Percentiles rank a stretch among this genome's conserved stretches.
Conservation (phyloP, 1,284 basidiomycete species). For the Sanghuangporus sanghuang region DNA sequence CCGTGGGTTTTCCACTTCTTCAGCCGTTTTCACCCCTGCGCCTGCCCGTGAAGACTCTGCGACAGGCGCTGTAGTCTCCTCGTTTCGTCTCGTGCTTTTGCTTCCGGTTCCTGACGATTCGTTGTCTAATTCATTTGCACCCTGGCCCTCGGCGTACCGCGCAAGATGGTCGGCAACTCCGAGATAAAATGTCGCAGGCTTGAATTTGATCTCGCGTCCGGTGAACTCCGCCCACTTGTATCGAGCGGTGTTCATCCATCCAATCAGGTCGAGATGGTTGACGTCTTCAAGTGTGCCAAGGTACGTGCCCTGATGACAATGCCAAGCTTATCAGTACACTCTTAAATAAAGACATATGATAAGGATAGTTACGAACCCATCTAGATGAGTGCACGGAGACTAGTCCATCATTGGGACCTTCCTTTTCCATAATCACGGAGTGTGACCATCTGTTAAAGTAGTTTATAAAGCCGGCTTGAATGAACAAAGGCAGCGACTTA, state of each 20-base stretch:
- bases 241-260: conserved; percentile 77
- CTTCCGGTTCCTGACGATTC: not conserved
- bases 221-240: conserved; percentile 85
- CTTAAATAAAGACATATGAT: conserved; percentile 1
- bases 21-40: conserved; percentile 13
- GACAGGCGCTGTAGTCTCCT: not conserved
- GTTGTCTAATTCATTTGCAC: not conserved
- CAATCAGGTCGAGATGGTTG: conserved; percentile 89
- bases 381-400: conserved; percentile 80
- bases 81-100: not conserved
- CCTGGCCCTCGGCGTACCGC: conserved; percentile 56
- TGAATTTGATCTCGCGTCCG: conserved; percentile 86
- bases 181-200: conserved; percentile 84
- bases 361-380: conserved; percentile 50
- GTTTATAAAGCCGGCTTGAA: not conserved
- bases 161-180: conserved; percentile 70
- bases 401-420: conserved; percentile 90
- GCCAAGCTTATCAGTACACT: not conserved
- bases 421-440: conserved; percentile 79
- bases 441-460: conserved; percentile 58
- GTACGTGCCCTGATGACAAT: conserved; percentile 57
- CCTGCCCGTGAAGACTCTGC: conserved; percentile 10
- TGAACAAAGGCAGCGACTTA: conserved; percentile 29
- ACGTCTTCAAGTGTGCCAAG: conserved; percentile 84
- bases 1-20: conserved; percentile 13